A percentile compares a stretch with the other conserved stretches of the same genome.
Evolutionary conservation across 2,329 filamentous ascomycete species (phyloP).

Genomic region (Didymella pinodella): DNA sequence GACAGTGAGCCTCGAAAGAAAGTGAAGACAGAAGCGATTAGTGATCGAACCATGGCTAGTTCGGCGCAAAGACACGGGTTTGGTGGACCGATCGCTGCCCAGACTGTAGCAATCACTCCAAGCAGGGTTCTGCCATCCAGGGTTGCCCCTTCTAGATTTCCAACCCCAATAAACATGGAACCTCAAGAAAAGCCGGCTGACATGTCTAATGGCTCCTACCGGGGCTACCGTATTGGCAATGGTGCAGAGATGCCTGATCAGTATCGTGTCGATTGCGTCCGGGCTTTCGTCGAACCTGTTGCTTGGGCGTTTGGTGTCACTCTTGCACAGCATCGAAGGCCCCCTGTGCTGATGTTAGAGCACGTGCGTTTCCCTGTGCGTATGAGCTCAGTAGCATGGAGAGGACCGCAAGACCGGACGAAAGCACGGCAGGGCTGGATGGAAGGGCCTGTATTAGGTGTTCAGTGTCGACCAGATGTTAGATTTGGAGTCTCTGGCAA

Average conservation of each 20-base stretch:
- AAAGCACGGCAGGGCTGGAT: slow-evolving; percentile 63
- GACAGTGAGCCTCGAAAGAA: slow-evolving; percentile 50
- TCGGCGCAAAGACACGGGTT: slow-evolving; percentile 24
- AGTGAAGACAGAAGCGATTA: slow-evolving; percentile 43
- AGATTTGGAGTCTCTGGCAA: slow-evolving; percentile 56
- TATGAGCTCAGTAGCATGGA: slow-evolving; percentile 63
- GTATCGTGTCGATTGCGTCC: slow-evolving; percentile 63
- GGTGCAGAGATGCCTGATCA: slow-evolving; percentile 67
- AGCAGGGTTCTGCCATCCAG: slow-evolving; percentile 41
- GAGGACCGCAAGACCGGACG: slow-evolving; percentile 61
- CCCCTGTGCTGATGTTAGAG: slow-evolving; percentile 57
- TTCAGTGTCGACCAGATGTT: slow-evolving; percentile 64
- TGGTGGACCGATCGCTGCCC: slow-evolving; percentile 16
- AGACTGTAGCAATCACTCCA: slow-evolving; percentile 25
- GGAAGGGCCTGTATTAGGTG: slow-evolving; percentile 65
- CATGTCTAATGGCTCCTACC: slow-evolving; percentile 57
- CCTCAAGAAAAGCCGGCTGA: slow-evolving; percentile 34
- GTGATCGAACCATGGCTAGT: slow-evolving; percentile 21
- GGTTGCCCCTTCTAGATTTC: slow-evolving; percentile 39
- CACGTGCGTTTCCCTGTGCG: slow-evolving; percentile 64
- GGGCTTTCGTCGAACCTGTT: slow-evolving; percentile 65
- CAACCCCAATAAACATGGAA: slow-evolving; percentile 34
- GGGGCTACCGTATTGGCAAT: slow-evolving; percentile 65
- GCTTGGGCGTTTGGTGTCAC: slow-evolving; percentile 66
- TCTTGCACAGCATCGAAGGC: slow-evolving; percentile 57